Evolutionary conservation across 2,329 filamentous ascomycete genomes (phyloP).

Genomic region (Hypoxylon rubiginosum): DNA sequence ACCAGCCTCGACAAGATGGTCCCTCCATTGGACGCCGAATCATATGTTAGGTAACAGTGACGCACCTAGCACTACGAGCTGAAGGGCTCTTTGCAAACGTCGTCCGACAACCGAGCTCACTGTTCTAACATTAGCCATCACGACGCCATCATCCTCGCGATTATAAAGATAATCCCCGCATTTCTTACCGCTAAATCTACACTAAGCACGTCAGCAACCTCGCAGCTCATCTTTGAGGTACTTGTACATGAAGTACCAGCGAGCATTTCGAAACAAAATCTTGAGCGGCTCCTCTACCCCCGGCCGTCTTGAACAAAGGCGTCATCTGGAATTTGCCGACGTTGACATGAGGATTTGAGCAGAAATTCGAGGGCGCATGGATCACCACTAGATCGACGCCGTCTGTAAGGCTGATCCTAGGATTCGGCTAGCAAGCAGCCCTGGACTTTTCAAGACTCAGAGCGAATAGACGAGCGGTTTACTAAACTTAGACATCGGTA

Average conservation of each 20-base stretch:
- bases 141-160: too few species aligned
- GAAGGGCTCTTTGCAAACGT: neutral
- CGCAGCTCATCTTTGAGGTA: conserved; percentile 9
- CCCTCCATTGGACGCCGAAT: neutral
- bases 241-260: conserved; percentile 3
- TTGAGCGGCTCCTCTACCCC: neutral
- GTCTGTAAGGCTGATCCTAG: conserved; percentile 13
- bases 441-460: neutral
- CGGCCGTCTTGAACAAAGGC: neutral
- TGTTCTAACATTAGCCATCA: neutral
- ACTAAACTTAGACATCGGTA: neutral
- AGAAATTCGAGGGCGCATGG: conserved; percentile 7
- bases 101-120: neutral
- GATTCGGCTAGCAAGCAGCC: neutral
- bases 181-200: neutral
- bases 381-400: conserved; percentile 12
- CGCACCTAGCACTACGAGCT: neutral
- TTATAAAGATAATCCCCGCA: neutral
- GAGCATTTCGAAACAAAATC: conserved; percentile 4
- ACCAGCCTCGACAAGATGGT: neutral
- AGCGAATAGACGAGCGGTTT: neutral
- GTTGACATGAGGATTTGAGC: neutral
- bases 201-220: neutral
- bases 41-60: neutral
- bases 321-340: neutral